Evolutionary conservation across 306 rosid genomes (phyloP).

Genomic region (Gillenia trifoliata): DNA sequence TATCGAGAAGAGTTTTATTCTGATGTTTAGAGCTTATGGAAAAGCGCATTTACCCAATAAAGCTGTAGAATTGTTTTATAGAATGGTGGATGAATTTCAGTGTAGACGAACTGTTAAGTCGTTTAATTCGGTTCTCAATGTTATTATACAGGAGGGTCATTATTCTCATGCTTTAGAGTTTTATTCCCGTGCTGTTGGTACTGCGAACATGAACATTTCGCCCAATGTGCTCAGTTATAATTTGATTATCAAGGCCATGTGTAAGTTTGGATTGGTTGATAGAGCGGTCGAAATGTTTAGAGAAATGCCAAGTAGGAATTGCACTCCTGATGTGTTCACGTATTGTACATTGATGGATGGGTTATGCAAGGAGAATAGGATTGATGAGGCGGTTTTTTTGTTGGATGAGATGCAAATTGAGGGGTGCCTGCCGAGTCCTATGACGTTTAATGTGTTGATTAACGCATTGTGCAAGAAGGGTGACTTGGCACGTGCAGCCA

Average conservation of each 20-base stretch:
- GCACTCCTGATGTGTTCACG: conserved; percentile 64
- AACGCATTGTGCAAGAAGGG: conserved; percentile 77
- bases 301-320: conserved; percentile 57
- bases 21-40: conserved; percentile 75
- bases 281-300: conserved; percentile 61
- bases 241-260: conserved; percentile 73
- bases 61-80: conserved; percentile 67
- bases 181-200: conserved; percentile 38
- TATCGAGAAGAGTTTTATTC: conserved; percentile 51
- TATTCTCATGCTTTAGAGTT: conserved; percentile 53
- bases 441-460: conserved; percentile 72
- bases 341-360: conserved; percentile 87
- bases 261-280: conserved; percentile 81
- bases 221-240: conserved; percentile 76
- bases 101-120: conserved; percentile 74
- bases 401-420: conserved; percentile 92
- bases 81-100: conserved; percentile 70
- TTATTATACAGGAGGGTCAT: conserved; percentile 55
- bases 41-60: conserved; percentile 70
- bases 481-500: conserved; percentile 67
- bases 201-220: conserved; percentile 30
- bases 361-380: conserved; percentile 64
- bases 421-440: conserved; percentile 62
- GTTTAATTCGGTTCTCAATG: conserved; percentile 87
- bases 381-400: conserved; percentile 74